A percentile compares a stretch with the other conserved stretches of the same genome.
These are phyloP conservation scores for Aschersonia sp. DNA, from an alignment of 2,329 filamentous ascomycete species.

Conservation along the genomic window DNA sequence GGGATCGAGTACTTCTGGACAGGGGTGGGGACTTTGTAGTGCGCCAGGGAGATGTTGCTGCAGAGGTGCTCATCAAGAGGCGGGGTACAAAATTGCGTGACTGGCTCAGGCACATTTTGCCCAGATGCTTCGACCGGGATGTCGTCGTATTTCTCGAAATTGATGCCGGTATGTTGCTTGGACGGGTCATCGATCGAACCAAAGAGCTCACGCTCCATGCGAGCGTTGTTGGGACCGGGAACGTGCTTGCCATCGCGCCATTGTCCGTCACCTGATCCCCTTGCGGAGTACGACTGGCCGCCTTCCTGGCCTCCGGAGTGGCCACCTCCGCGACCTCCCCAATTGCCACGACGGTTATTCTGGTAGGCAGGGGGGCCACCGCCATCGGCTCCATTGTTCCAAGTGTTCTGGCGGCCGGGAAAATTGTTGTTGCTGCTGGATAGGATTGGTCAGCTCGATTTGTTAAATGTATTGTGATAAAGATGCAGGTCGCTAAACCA, in stretches of 20 bases:
- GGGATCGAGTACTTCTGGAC: constrained; percentile 99
- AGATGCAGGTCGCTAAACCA: no score
- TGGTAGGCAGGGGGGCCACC: constrained; percentile 8
- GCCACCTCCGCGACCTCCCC: constrained; percentile 19
- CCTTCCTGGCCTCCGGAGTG: constrained; percentile 20
- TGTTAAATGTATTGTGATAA: no score
- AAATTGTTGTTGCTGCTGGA: constrained; percentile 8
- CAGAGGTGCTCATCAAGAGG: constrained; percentile 90
- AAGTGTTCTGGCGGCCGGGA: constrained; percentile 19
- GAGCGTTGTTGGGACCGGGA: constrained; percentile 74
- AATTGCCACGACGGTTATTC: constrained; percentile 19
- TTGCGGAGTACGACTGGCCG: constrained; percentile 39
- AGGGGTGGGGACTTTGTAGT: constrained; percentile 90
- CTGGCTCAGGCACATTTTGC: constrained; percentile 81
- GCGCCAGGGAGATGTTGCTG: constrained; percentile 82
- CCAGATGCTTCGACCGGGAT: constrained; percentile 97
- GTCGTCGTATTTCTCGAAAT: constrained; percentile 99
- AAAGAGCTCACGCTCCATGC: constrained; percentile 90
- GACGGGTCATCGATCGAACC: constrained; percentile 79
- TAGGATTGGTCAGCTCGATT: not conserved
- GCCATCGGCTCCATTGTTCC: constrained; percentile 12
- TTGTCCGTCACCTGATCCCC: constrained; percentile 85
- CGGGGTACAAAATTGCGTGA: constrained; percentile 82
- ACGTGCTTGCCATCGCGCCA: constrained; percentile 97
- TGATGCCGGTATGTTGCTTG: constrained; percentile 97